Base-by-base conservation (phyloP, 2,329 filamentous ascomycete genomes). In the Hirsutella thompsonii region DNA sequence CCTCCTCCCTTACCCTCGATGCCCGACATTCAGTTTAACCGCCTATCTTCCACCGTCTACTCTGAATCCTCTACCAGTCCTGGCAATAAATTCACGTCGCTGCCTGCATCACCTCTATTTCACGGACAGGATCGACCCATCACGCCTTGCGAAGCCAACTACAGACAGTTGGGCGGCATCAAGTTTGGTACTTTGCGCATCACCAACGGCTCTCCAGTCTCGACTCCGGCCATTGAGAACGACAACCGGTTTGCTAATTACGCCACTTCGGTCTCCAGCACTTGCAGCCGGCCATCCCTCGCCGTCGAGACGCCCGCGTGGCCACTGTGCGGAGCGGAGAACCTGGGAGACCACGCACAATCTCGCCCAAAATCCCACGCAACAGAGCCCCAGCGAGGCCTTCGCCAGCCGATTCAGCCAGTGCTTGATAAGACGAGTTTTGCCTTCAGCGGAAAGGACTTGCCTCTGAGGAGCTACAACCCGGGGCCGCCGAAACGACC, bases 121-220 rank as follows among this genome's bases (percentile, higher is more conserved):
- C 36, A 42, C 14, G 41, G 44, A 20, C 39, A 44, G 26, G 52
- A 55, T 19, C 50, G 58, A 29, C 54, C 53, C 8, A 49, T 52
- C 13, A 63, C 61, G 8, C 61, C 76, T 0, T 69, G 61, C 33
- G 75, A 79, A 20, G 55, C 63, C 21, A 68, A 73, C n/a, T 80
- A 79, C 49, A 65, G 66, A 44, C 74, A 79, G 36, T 68, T 76
- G 26, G 77, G 77, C 3, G 72, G 67, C 10, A 80, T 78, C 52
- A 77, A 76, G 52, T 68, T 78, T 40, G 78, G 78, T 2, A 74
- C 74, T 2, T 51, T 81, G 38, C 69, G 74, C 29, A 79, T 81
- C 42, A 78, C 66, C 19, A 81, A 81, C 54, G 76, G 74, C 13
- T 61, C 63, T 3, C 76, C 77, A 2, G 55, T 56, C 13, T 57